Evolutionary conservation across 2,329 filamentous ascomycete genomes (phyloP), one percentile per base, ranked within the genome.

Genomic region (Ascochyta viciae-villosae): DNA sequence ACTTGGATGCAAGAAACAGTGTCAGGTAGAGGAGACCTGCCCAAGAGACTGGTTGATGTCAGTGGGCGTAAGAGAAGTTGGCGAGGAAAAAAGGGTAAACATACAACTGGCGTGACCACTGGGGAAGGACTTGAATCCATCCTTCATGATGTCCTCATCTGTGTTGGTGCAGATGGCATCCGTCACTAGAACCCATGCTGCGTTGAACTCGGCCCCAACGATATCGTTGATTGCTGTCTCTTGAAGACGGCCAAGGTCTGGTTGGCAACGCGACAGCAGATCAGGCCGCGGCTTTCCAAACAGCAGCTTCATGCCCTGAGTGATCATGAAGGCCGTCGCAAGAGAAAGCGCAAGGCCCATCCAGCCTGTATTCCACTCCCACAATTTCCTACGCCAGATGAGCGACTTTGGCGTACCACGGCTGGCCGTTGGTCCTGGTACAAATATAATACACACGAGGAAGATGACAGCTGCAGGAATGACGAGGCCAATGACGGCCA

Each of bases 321-420:
- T 94, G 66, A 96, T 87, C 75, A 95, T 87, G 80, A 90, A 96
- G 4, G 89, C 84, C 2, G 85, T 81, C 2, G 88, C 86, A 9
- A 92, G 80, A 3, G 90, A 86, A 16, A 96, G 80, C 0, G 82
- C 90, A 3, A 96, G 82, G 0, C 93, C 93, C 67, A 96, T 86
- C 86, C 89, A 91, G 55, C 91, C 92, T 2, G 87, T 87, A 72
- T 97, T 92, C 74, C 91, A 87, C 75, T 97, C 93, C 92, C 94
- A 97, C 1, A 96, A 74, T 77, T 95, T 96, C 62, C 91, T 85
- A 71, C 85, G 86, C 87, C 91, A 92, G 40, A 93, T 81, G 50
- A 91, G 77, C 4, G 82, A 75, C 61, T 82, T 83, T 1, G 90
- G 86, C 0, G 88, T 87, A 19, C 83, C 82, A 38, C 80, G 81